A percentile compares a stretch with the other conserved stretches of the same genome.
Conservation (phyloP, 2,329 filamentous ascomycete species). For the Ophioceras dolichostomum region DNA sequence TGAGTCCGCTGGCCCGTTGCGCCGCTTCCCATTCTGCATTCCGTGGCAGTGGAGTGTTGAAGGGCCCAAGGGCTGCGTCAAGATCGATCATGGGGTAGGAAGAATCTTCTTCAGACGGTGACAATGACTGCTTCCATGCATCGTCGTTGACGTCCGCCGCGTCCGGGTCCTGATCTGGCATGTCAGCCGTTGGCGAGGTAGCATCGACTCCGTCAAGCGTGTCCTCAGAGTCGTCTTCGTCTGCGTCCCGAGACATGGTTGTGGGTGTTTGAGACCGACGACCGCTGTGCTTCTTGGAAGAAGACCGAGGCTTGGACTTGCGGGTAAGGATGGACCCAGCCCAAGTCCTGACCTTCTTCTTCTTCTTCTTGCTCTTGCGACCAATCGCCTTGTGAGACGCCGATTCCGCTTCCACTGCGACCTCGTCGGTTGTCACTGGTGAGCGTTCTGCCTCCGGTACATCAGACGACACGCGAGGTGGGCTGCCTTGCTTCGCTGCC, state of each 20-base stretch:
- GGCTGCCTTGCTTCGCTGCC: conserved; percentile 14
- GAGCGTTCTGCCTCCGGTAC: not conserved
- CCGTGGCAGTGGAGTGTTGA: conserved; percentile 62
- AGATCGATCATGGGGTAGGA: conserved; percentile 81
- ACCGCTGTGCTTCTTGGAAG: conserved; percentile 25
- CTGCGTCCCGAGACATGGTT: conserved; percentile 14
- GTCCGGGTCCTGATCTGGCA: conserved; percentile 15
- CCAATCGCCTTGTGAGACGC: conserved; percentile 13
- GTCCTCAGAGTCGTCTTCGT: conserved; percentile 14
- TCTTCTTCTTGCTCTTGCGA: conserved; percentile 31
- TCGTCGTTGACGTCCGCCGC: conserved; percentile 15
- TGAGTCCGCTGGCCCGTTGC: conserved; percentile 41
- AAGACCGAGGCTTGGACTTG: conserved; percentile 42
- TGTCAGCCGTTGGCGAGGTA: conserved; percentile 1
- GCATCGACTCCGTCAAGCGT: conserved; percentile 14
- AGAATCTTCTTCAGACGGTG: conserved; percentile 43
- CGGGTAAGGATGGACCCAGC: conserved; percentile 54
- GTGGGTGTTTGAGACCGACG: conserved; percentile 30
- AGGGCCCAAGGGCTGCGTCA: conserved; percentile 84
- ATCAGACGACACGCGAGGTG: conserved; percentile 21
- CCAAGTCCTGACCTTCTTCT: conserved; percentile 68
- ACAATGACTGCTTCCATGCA: conserved; percentile 24
- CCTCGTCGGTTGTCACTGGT: conserved; percentile 7
- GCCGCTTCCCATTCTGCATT: conserved; percentile 57
- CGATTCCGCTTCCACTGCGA: conserved; percentile 8